Conservation (phyloP, 306 rosid species). For the Ochetophila trinervis region DNA sequence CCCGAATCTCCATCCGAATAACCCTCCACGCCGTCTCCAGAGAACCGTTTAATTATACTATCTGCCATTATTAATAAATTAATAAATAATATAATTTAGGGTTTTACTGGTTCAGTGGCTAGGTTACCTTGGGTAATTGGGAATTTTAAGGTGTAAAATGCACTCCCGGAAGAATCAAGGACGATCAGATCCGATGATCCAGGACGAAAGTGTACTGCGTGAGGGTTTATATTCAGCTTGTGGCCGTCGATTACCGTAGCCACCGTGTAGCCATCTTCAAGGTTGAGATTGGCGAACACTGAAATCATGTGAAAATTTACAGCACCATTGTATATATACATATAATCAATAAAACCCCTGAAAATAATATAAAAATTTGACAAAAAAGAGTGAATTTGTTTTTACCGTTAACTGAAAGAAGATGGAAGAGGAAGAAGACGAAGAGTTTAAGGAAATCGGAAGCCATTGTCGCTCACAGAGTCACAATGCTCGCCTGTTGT, state of each 20-base stretch:
- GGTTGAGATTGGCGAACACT: constrained; percentile 32
- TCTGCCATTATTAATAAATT: constrained; percentile 30
- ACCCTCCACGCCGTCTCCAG: constrained; percentile 40
- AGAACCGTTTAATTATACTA: constrained; percentile 33
- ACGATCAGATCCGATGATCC: constrained; percentile 55
- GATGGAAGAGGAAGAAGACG: constrained; percentile 24
- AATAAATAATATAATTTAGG: too few relatives aligned
- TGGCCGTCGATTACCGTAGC: constrained; percentile 62
- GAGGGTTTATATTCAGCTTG: constrained; percentile 44
- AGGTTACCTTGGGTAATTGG: constrained; percentile 51
- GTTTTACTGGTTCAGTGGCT: not conserved
- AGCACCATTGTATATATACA: too few relatives aligned
- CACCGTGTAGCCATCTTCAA: constrained; percentile 64
- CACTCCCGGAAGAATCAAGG: constrained; percentile 47
- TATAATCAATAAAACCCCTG: not conserved
- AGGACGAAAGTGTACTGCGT: constrained; percentile 34
- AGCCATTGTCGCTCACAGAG: constrained; percentile 18
- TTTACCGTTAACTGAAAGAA: constrained; percentile 34
- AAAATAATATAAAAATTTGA: not conserved
- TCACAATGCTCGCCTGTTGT: not conserved
- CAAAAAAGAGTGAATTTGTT: not conserved
- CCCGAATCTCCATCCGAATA: constrained; percentile 59
- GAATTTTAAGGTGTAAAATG: constrained; percentile 43
- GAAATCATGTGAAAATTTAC: constrained; percentile 10
- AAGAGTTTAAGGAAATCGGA: constrained; percentile 9